Percentiles rank a stretch among this genome's conserved stretches.
Evolutionary conservation across 1,139 yeast species (phyloP).

Genomic region (Geotrichum bryndzae): DNA sequence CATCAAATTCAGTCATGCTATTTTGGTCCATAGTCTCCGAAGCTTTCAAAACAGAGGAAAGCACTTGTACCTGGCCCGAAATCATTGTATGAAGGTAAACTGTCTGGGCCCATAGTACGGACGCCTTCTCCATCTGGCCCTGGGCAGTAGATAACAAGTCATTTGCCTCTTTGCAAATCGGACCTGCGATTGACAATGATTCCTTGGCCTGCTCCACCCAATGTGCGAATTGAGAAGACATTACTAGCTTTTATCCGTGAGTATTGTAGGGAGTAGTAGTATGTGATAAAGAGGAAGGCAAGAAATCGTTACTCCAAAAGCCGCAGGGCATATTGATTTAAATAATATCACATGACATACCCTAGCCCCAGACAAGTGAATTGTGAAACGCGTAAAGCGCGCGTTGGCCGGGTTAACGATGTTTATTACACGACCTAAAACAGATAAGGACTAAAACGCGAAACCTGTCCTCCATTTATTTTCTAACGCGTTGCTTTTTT

Average conservation of each 20-base stretch:
- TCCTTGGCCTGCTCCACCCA: constrained; percentile 34
- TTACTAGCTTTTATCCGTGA: not conserved
- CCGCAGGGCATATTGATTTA: not conserved
- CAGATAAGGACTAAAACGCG: not conserved
- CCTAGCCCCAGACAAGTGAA: not conserved
- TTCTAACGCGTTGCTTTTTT: not conserved
- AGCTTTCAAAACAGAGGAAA: constrained; percentile 22
- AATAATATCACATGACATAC: not conserved
- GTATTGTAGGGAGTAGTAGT: not conserved
- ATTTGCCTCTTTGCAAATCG: constrained; percentile 36
- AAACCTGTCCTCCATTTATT: not conserved
- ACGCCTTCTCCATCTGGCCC: constrained; percentile 31
- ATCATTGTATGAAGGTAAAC: constrained; percentile 31
- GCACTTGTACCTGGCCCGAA: constrained; percentile 30
- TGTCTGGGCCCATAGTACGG: constrained; percentile 35
- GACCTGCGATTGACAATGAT: constrained; percentile 35
- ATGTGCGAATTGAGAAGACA: constrained; percentile 12
- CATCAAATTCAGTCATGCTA: constrained; percentile 22
- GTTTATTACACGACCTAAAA: not conserved
- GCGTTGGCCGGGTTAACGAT: not conserved
- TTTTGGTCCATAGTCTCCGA: constrained; percentile 19
- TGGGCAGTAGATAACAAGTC: constrained; percentile 28
- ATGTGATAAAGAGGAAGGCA: not conserved
- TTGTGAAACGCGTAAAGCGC: not conserved
- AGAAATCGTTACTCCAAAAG: not conserved